Base-by-base conservation (phyloP, 805 yeast genomes). In the Candida hispaniensis region DNA sequence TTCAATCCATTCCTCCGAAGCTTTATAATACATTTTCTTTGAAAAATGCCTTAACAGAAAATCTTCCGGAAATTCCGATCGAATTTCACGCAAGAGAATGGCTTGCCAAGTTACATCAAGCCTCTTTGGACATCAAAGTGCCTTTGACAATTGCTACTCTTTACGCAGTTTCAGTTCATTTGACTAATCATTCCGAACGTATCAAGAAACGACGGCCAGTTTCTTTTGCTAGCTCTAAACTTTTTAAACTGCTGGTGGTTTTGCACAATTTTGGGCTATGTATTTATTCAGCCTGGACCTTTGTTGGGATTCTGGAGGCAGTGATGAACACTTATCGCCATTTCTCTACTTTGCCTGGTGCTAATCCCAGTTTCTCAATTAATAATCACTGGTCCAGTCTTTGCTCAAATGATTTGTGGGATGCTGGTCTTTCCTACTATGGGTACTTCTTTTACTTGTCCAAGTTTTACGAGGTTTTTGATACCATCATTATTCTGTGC, bases 301-400 rank as follows among this genome's bases (percentile, higher is more conserved):
- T 75, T 43, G 29, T 71, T 14, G 80, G 81, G n/a, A 74, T 76
- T 75, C 53, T 67, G 16, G 47, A 58, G 12, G 61, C 77, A 7
- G 67, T 76, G 47, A 18, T 16, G 5, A 10, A 14, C 20, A 25
- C 30, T 6, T 52, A 59, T 40, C 52, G 56, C 30, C 63, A 68
- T 40, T 53, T 64, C 4, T 32, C 24, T 12, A 17, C 26, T 15
- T 43, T 10, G 32, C 39, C 18, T 18, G 44, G 47, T 2, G 30
- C n/a, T 14, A 20, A 40, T 13, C 97, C 97, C 57, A 82, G 83
- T 60, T 85, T 65, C 67, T 85, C 95, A 47, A 86, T 66, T 75
- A 55, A 91, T 50, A 81, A 86, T 61, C 76, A 82, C 48, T 75
- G 79, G 68, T 69, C 71, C 45, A 56, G 77, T 1, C 63, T 75